A percentile compares a stretch with the other conserved stretches of the same genome.
These are phyloP conservation scores for Pseudevernia furfuracea DNA, from an alignment of 495 filamentous ascomycete genomes.

Conservation along the genomic window DNA sequence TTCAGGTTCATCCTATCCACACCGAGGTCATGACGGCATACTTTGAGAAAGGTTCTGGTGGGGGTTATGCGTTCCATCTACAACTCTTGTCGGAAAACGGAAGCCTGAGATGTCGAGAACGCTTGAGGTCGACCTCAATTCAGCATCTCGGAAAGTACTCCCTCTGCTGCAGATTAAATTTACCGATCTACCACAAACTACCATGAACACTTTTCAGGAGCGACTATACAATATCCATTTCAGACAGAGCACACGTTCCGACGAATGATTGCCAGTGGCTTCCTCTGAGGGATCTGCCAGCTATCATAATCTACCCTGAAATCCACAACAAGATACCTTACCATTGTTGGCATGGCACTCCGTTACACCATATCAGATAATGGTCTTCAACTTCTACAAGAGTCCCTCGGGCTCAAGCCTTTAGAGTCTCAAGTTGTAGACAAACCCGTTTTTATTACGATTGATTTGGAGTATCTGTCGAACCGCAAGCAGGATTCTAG, in stretches of 20 bases:
- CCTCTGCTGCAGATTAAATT: too few relatives aligned
- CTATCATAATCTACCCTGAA: not conserved
- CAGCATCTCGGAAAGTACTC: too few relatives aligned
- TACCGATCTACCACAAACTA: too few relatives aligned
- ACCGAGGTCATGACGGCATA: too few relatives aligned
- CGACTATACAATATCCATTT: not conserved
- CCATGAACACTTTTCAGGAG: not conserved
- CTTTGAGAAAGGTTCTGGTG: too few relatives aligned
- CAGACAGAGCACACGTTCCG: not conserved
- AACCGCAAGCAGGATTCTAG: not conserved
- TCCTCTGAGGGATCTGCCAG: not conserved
- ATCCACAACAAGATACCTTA: not conserved
- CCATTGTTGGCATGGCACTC: not conserved
- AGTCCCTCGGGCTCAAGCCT: not conserved
- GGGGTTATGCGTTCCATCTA: too few relatives aligned
- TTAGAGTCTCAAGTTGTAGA: not conserved
- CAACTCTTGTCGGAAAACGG: too few relatives aligned
- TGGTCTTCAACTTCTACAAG: not conserved
- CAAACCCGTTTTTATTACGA: not conserved
- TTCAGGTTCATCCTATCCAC: too few relatives aligned
- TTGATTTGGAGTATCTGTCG: slow-evolving; percentile 1
- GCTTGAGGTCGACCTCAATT: too few relatives aligned
- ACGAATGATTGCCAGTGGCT: not conserved
- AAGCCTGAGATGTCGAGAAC: too few relatives aligned
- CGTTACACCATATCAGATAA: not conserved